A percentile compares a stretch with the other conserved stretches of the same genome.
These are phyloP conservation scores for Amyloporia xantha DNA, from an alignment of 768 basidiomycete species.

Conservation along the genomic window DNA sequence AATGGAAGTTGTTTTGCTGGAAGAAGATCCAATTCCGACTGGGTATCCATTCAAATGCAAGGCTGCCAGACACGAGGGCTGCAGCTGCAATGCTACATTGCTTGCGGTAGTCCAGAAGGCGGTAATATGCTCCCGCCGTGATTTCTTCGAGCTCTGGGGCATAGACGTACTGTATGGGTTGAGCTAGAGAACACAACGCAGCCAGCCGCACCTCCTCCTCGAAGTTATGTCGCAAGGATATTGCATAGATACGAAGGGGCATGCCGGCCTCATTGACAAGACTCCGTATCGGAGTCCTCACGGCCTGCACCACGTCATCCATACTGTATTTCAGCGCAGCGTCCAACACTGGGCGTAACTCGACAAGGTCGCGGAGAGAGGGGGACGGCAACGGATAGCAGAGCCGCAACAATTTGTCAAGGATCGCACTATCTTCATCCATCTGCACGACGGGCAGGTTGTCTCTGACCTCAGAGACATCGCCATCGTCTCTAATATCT, in stretches of 20 bases:
- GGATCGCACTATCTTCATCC: background rate
- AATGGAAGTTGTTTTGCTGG: background rate
- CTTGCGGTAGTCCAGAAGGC: constrained; percentile 36
- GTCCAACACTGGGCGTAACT: background rate
- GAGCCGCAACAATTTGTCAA: constrained; percentile 1
- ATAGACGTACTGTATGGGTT: constrained; percentile 15
- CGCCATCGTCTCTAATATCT: background rate
- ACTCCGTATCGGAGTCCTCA: background rate
- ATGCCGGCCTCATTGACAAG: background rate
- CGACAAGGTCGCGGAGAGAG: background rate
- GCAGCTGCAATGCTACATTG: background rate
- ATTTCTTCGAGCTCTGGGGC: constrained; percentile 36
- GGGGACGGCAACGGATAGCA: constrained; percentile 7
- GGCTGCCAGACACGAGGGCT: background rate
- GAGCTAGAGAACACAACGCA: background rate
- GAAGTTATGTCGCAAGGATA: background rate
- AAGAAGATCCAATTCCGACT: background rate
- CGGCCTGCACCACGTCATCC: background rate
- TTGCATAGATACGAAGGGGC: background rate
- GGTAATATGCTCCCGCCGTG: constrained; percentile 33
- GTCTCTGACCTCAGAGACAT: background rate
- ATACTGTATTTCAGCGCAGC: background rate
- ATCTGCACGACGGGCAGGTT: background rate
- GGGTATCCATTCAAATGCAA: background rate
- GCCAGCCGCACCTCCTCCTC: background rate